These are phyloP conservation scores for Fusarium begoniae DNA, from an alignment of 2,329 filamentous ascomycete genomes.

Conservation along the genomic window DNA sequence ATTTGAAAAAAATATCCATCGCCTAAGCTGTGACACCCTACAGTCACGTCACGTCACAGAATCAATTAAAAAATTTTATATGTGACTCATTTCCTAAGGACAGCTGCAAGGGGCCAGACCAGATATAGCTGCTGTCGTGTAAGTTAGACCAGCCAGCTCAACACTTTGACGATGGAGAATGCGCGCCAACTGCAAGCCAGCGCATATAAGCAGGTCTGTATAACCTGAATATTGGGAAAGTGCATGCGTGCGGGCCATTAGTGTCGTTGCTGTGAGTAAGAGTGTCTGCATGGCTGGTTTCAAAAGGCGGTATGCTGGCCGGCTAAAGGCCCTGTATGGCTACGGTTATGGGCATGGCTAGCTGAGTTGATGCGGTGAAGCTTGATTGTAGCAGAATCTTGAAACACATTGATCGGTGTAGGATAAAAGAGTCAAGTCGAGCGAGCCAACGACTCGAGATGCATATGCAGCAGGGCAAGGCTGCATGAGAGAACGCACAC, in stretches of 20 bases:
- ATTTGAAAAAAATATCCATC: neutral
- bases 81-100: conserved; percentile 21
- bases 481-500: conserved; percentile 12
- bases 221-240: conserved; percentile 7
- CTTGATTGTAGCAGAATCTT: conserved; percentile 16
- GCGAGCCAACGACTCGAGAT: neutral
- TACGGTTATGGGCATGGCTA: neutral
- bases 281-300: conserved; percentile 17
- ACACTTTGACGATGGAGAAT: conserved; percentile 5
- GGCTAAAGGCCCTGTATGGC: conserved; percentile 8
- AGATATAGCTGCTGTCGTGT: conserved; percentile 26
- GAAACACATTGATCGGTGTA: conserved; percentile 34
- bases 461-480: conserved; percentile 21
- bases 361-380: conserved; percentile 28
- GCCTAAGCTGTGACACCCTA: neutral
- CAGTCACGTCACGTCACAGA: conserved; percentile 7
- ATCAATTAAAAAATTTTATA: neutral
- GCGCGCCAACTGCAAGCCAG: conserved; percentile 24
- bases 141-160: conserved; percentile 28
- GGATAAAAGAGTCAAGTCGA: conserved; percentile 1
- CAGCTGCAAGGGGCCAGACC: conserved; percentile 29
- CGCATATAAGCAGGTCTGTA: conserved; percentile 11
- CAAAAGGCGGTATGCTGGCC: conserved; percentile 36
- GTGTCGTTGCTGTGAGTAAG: conserved; percentile 15
- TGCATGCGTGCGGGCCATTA: conserved; percentile 5